phyloP scores from a whole-genome alignment of 495 filamentous ascomycete species.

The Neurospora cerealis region DNA sequence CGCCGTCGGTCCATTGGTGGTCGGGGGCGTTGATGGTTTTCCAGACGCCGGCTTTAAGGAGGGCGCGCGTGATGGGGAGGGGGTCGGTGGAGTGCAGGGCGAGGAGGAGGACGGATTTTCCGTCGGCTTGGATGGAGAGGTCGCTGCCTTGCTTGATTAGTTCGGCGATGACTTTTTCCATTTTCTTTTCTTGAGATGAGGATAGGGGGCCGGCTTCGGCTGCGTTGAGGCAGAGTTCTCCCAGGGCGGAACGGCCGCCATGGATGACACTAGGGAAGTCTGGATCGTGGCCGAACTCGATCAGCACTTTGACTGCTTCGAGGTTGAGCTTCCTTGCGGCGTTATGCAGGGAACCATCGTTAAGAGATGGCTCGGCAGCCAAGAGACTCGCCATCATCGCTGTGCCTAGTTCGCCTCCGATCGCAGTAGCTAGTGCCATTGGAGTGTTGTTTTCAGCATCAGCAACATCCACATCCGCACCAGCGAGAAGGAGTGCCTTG shows the following conservation, averaged over 20 bases:
- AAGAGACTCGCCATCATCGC: conserved; percentile 36
- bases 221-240: conserved; percentile 37
- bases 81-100: conserved; percentile 35
- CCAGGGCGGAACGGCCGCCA: conserved; percentile 36
- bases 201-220: conserved; percentile 28
- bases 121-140: conserved; percentile 29
- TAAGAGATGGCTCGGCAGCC: conserved; percentile 32
- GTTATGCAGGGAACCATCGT: conserved; percentile 42
- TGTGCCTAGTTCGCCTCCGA: conserved; percentile 36
- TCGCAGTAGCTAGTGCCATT: conserved; percentile 35
- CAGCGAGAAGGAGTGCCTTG: conserved; percentile 30
- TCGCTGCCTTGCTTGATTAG: conserved; percentile 31
- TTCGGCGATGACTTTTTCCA: conserved; percentile 38
- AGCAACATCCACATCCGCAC: conserved; percentile 34
- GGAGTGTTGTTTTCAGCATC: conserved; percentile 36
- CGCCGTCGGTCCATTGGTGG: conserved; percentile 33
- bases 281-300: conserved; percentile 34
- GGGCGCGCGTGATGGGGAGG: conserved; percentile 29
- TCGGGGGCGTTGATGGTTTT: conserved; percentile 33
- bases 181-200: conserved; percentile 28
- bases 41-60: conserved; percentile 38
- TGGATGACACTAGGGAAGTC: conserved; percentile 41
- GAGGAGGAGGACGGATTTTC: conserved; percentile 35
- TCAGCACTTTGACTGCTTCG: conserved; percentile 29
- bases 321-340: conserved; percentile 36